phyloP scores from a whole-genome alignment of 257 asterid species.

The Galeopsis tetrahit region DNA sequence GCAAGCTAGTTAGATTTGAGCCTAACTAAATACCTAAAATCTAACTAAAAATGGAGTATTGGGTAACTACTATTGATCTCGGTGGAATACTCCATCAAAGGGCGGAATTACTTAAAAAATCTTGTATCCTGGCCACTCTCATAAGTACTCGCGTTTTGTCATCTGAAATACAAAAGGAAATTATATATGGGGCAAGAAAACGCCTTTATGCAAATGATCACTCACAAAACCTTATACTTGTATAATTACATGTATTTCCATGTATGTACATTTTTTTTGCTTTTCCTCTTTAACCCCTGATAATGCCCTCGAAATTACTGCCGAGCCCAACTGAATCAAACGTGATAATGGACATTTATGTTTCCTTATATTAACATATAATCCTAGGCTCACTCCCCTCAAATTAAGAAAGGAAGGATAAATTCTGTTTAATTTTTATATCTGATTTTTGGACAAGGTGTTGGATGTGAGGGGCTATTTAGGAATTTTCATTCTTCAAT shows the following conservation, averaged over 20 bases:
- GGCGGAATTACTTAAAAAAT: background rate
- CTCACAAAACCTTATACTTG: constrained; percentile 10
- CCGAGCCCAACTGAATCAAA: background rate
- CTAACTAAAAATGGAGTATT: no score
- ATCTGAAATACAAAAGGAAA: no score
- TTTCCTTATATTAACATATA: background rate
- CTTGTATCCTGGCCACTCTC: background rate
- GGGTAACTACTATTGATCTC: no score
- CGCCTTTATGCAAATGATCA: background rate
- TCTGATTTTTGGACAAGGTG: background rate
- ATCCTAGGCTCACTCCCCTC: background rate
- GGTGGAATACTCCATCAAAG: no score
- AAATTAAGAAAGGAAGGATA: background rate
- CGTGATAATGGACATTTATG: constrained; percentile 1
- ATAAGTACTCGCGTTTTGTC: background rate
- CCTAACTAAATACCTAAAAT: no score
- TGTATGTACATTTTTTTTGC: no score
- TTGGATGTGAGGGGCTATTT: background rate
- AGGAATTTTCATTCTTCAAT: background rate
- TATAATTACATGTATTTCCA: no score
- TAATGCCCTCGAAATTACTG: no score
- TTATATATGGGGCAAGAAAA: background rate
- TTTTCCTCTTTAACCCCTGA: no score
- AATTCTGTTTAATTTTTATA: background rate
- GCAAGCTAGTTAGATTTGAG: no score